A percentile compares a stretch with the other conserved stretches of the same genome.
Evolutionary conservation across 2,329 filamentous ascomycete species (phyloP).

Genomic region (Laburnicola sp.): DNA sequence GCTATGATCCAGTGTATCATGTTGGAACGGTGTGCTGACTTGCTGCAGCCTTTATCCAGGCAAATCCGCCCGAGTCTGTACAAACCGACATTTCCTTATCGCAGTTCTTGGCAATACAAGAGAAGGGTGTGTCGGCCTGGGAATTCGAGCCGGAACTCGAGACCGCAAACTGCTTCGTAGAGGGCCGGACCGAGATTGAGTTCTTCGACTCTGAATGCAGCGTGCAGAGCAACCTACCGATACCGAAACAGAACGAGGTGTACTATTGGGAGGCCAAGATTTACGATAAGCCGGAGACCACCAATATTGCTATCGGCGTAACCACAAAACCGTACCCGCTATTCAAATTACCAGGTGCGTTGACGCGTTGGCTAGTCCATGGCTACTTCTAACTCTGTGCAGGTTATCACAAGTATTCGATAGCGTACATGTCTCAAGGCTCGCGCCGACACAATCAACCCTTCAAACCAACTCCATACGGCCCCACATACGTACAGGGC

Average conservation of each 20-base stretch:
- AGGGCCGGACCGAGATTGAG: slow-evolving; percentile 93
- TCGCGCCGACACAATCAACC: slow-evolving; percentile 90
- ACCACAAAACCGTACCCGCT: slow-evolving; percentile 96
- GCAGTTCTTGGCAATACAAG: slow-evolving; percentile 96
- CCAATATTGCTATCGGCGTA: slow-evolving; percentile 86
- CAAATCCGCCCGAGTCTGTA: slow-evolving; percentile 90
- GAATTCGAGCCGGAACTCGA: slow-evolving; percentile 99
- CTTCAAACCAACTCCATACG: slow-evolving; percentile 78
- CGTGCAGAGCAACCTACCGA: slow-evolving; percentile 92
- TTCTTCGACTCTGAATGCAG: slow-evolving; percentile 99
- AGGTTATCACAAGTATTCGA: slow-evolving; percentile 91
- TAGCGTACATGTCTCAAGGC: slow-evolving; percentile 88
- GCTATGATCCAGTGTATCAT: neutral
- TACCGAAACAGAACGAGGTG: slow-evolving; percentile 98
- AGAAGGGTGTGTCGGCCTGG: slow-evolving; percentile 99
- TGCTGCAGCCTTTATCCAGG: slow-evolving; percentile 79
- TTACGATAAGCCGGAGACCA: slow-evolving; percentile 92
- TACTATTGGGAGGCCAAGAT: slow-evolving; percentile 99
- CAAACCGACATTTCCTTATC: slow-evolving; percentile 97
- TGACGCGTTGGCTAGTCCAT: neutral
- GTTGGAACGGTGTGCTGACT: slow-evolving; percentile 23
- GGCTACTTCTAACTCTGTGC: slow-evolving; percentile 20
- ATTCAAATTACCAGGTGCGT: slow-evolving; percentile 86
- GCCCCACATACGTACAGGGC: slow-evolving; percentile 82
- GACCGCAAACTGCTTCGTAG: slow-evolving; percentile 98